phyloP scores from a whole-genome alignment of 2,329 filamentous ascomycete genomes.

The Cladosporium sp. region DNA sequence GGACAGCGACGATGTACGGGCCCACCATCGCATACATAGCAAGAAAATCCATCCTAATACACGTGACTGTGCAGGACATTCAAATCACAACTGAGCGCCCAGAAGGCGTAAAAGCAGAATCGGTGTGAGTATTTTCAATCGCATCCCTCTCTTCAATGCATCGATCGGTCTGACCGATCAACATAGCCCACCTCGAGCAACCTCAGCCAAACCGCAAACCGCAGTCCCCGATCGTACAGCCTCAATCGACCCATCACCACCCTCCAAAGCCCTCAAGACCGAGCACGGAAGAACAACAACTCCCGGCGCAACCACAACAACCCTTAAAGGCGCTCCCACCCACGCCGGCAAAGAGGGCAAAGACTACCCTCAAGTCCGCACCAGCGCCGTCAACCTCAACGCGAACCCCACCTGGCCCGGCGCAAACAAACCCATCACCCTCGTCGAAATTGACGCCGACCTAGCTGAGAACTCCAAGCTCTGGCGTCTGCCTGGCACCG shows the following conservation, averaged over 20 bases:
- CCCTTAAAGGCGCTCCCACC: conserved; percentile 20
- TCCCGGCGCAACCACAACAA: background rate
- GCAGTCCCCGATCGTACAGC: conserved; percentile 1
- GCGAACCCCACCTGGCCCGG: conserved; percentile 55
- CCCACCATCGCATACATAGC: conserved; percentile 2
- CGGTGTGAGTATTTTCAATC: conserved; percentile 9
- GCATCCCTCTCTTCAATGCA: background rate
- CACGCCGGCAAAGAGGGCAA: conserved; percentile 52
- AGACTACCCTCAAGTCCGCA: conserved; percentile 63
- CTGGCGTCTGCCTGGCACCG: conserved; percentile 90
- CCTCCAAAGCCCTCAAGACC: conserved; percentile 7
- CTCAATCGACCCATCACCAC: conserved; percentile 9
- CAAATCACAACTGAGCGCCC: conserved; percentile 51
- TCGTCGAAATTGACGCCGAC: conserved; percentile 50
- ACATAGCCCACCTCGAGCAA: background rate
- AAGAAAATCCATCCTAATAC: conserved; percentile 2
- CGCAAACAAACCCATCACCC: conserved; percentile 68
- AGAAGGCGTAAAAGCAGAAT: conserved; percentile 29
- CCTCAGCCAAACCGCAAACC: conserved; percentile 7
- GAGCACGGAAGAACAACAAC: background rate
- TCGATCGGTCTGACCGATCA: background rate
- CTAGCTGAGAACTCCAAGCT: conserved; percentile 73
- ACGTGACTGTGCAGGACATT: conserved; percentile 38
- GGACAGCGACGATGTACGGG: conserved; percentile 36
- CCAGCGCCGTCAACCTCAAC: conserved; percentile 81